Base-by-base conservation (phyloP, 495 filamentous ascomycete genomes). In the Cudoniella acicularis region DNA sequence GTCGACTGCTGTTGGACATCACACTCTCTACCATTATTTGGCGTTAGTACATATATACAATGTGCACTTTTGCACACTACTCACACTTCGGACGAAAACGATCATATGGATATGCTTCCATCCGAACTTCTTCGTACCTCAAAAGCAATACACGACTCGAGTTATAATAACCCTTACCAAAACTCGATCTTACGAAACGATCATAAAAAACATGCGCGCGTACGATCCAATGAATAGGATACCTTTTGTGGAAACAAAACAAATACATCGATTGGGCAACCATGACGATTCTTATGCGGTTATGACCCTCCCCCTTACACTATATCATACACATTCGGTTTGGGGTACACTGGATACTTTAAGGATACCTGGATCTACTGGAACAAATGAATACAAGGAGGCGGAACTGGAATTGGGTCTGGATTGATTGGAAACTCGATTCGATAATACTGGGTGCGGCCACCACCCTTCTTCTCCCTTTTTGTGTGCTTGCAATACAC, bases 261-360 rank as follows among this genome's bases (percentile, higher is more conserved):
- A 41, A 62, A 54, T 69, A 67, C 67, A 67, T 63, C 67, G 63
- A 66, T 48, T 67, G 65, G 67, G 67, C 67, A 67, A 67, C 67
- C 67, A 67, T 69, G 25, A 67, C 56, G 67, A 68, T 36, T 46
- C 48, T 64, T 49, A 67, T 59, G 62, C 65, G 54, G 61, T 27
- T 57, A 67, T 59, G 64, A 63, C 64, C 22, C 48, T 50, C 48
- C 49, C 53, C 52, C 42, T 63, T 63, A 24, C n/a, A 26, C 48
- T 50, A 25, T 21, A 50, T 24, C 20, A 3, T 50, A 50, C 48
- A 10, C 20, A 25, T 9, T 24, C 10, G 48, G 48, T 26, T 48
- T 50, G 48, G 48, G 48, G 6, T 50, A 25, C 23, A 50, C 18
- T 24, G 48, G 48, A 50, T 50, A 25, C 18, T 50, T 26, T 3